phyloP scores from a whole-genome alignment of 345 rosid species.

The Firmiana major region DNA sequence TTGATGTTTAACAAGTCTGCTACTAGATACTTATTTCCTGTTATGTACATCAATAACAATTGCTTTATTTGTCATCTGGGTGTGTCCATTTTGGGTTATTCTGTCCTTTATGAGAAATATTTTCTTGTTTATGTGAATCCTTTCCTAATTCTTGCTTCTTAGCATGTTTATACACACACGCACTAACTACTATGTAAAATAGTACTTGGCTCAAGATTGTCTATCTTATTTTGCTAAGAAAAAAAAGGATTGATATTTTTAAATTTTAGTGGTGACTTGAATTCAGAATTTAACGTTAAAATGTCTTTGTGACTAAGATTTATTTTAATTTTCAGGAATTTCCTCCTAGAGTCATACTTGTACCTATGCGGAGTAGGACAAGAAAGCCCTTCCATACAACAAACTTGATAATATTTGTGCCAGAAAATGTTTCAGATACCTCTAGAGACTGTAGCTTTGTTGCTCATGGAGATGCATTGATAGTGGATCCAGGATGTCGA shows the following conservation, averaged over 20 bases:
- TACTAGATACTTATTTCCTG: background rate
- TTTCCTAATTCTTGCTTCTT: background rate
- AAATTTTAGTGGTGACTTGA: background rate
- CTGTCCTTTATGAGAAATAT: background rate
- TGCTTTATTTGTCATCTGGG: background rate
- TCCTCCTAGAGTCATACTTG: slow-evolving; percentile 73
- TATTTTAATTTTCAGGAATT: slow-evolving; percentile 59
- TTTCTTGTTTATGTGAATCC: background rate
- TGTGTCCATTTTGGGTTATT: background rate
- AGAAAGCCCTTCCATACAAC: slow-evolving; percentile 69
- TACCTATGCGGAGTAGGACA: slow-evolving; percentile 83
- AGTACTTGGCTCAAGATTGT: too few species aligned
- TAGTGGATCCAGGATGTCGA: slow-evolving; percentile 83
- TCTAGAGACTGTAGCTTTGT: slow-evolving; percentile 31
- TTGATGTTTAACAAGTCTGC: slow-evolving; percentile 2
- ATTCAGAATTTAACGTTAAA: background rate
- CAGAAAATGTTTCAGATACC: slow-evolving; percentile 35
- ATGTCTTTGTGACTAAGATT: slow-evolving; percentile 8
- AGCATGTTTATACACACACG: too few species aligned
- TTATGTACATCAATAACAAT: background rate
- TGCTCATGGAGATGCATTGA: slow-evolving; percentile 71
- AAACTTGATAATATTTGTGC: slow-evolving; percentile 71
- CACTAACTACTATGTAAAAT: too few species aligned
- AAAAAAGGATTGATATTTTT: background rate
- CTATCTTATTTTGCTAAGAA: too few species aligned